Evolutionary conservation across 495 filamentous ascomycete species (phyloP), one percentile per base, ranked within the genome.

Genomic region (Daldinia decipiens): DNA sequence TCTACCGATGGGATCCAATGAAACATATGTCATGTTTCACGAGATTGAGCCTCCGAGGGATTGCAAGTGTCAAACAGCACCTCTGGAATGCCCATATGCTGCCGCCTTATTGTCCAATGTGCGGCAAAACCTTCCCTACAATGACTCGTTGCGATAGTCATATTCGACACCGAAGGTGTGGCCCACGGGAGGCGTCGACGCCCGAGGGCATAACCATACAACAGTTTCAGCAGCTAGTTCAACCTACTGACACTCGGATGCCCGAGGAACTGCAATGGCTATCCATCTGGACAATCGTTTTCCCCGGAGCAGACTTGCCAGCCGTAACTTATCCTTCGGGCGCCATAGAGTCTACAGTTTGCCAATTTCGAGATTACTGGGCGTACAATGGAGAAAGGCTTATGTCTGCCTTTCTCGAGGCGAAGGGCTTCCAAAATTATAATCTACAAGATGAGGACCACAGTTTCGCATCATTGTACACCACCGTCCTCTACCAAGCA

Each of bases 121-220:
- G 70, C 32, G 34, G 59, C 5, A 32, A 62, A 32, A 67, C 36
- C 1, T 75, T 73, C 12, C 3, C 32, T 29, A 67, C 59, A 8
- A n/a, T 38, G 11, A 29, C 17, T 26, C 61, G n/a, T 17, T 75
- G 69, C 17, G 34, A 63, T 27, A 24, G 31, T 1, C 73, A 73
- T 53, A 59, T 75, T 29, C 60, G 70, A 24, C n/a, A 27, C 31
- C 47, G 65, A 39, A 40, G 29, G 0, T 75, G 73, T 27, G 45
- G 4, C 13, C 21, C 7, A 17, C 45, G n/a, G 19, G 58, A 26
- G 8, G 15, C 38, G 6, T 53, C 65, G 11, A 59, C 17, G 5
- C 69, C 70, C 5, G 73, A 75, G n/a, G 73, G 70, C 3, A 73
- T 75, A 36, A 67, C 65, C 5, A 29, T 58, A 11, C 43, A 67